Evolutionary conservation across 2,329 filamentous ascomycete genomes (phyloP).

Genomic region (Claviceps sp.): DNA sequence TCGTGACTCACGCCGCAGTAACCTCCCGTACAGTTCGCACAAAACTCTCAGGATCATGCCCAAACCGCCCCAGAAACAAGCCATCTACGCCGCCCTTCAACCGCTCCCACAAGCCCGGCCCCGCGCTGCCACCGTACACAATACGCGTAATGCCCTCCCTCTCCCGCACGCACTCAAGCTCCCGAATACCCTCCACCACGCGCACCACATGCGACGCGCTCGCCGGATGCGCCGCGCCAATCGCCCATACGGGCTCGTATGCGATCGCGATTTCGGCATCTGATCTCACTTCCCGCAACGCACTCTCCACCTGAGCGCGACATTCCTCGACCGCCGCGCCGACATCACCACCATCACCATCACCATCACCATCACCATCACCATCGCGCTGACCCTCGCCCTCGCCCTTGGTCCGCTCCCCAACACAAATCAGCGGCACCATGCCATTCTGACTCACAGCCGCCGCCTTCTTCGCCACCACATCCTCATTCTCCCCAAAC

Average conservation of each 20-base stretch:
- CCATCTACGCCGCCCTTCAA: constrained; percentile 62
- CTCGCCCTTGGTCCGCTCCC: constrained; percentile 45
- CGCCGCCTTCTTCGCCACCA: constrained; percentile 53
- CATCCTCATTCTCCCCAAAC: constrained; percentile 61
- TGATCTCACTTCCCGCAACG: constrained; percentile 45
- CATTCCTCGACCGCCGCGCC: constrained; percentile 53
- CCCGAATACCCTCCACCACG: constrained; percentile 52
- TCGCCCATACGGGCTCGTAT: constrained; percentile 85
- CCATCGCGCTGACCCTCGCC: too few species aligned
- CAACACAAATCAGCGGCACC: constrained; percentile 68
- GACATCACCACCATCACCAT: constrained; percentile 41
- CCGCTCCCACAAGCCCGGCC: constrained; percentile 59
- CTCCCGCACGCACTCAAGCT: constrained; percentile 33
- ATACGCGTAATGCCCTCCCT: constrained; percentile 50
- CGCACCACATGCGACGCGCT: constrained; percentile 57
- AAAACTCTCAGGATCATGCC: constrained; percentile 61
- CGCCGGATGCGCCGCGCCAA: constrained; percentile 61
- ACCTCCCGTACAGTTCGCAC: constrained; percentile 61
- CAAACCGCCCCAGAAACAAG: constrained; percentile 69
- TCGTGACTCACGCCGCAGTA: constrained; percentile 28
- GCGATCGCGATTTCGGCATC: constrained; percentile 61
- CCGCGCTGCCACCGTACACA: constrained; percentile 72
- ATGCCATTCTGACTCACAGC: constrained; percentile 57
- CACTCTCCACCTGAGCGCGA: constrained; percentile 47
- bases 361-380: constrained; percentile 26